phyloP scores from a whole-genome alignment of 495 filamentous ascomycete genomes.

The Delitschia confertaspora region DNA sequence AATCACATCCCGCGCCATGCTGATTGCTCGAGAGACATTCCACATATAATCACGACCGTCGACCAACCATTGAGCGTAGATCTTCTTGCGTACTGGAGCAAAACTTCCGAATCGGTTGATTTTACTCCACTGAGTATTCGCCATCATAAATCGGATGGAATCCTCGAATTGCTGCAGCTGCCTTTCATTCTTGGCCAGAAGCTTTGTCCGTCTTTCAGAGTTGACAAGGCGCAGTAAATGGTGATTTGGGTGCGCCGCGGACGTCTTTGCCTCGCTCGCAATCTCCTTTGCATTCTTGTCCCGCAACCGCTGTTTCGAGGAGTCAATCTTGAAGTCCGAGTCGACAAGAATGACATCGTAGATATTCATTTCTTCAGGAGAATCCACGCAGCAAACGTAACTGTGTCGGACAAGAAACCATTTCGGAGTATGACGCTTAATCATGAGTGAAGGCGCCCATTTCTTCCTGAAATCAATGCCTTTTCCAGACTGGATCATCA shows the following conservation, averaged over 20 bases:
- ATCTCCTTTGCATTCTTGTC: constrained; percentile 47
- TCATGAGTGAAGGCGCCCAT: constrained; percentile 63
- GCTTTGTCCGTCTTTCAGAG: constrained; percentile 76
- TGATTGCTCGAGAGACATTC: constrained; percentile 95
- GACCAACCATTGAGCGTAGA: constrained; percentile 94
- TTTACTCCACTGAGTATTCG: constrained; percentile 69
- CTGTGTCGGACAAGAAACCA: constrained; percentile 98
- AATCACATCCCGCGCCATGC: constrained; percentile 95
- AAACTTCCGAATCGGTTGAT: constrained; percentile 87
- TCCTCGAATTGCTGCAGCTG: constrained; percentile 87
- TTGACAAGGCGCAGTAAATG: constrained; percentile 78
- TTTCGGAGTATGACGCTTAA: constrained; percentile 75
- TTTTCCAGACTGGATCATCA: constrained; percentile 83
- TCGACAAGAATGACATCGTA: constrained; percentile 98
- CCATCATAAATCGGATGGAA: constrained; percentile 76
- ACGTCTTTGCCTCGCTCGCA: constrained; percentile 50
- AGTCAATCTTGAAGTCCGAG: constrained; percentile 66
- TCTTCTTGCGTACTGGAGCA: constrained; percentile 75
- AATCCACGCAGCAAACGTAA: constrained; percentile 96
- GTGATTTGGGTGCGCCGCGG: constrained; percentile 64
- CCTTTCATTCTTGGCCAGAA: constrained; percentile 87
- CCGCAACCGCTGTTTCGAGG: constrained; percentile 51
- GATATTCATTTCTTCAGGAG: constrained; percentile 96
- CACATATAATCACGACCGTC: constrained; percentile 98
- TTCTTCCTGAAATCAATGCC: constrained; percentile 82